A percentile compares a stretch with the other conserved stretches of the same genome.
phyloP scores from a whole-genome alignment of 768 basidiomycete genomes.

The Trametopsis cervina region DNA sequence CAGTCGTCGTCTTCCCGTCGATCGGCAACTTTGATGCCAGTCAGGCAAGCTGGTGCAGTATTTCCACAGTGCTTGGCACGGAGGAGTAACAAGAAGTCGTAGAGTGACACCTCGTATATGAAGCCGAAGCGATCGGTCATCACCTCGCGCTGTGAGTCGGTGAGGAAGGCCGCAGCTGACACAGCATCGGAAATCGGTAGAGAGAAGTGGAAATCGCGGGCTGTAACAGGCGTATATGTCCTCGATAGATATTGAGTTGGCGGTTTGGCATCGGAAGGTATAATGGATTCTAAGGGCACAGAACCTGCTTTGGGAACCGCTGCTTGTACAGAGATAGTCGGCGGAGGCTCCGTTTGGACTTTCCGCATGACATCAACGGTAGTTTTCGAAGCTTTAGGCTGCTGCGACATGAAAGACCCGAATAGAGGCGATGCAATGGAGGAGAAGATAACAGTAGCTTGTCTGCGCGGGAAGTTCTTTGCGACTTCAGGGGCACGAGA shows the following conservation, averaged over 20 bases:
- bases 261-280: constrained; percentile 72
- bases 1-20: constrained; percentile 73
- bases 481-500: neutral
- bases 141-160: constrained; percentile 46
- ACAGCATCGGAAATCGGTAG: constrained; percentile 56
- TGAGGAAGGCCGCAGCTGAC: constrained; percentile 39
- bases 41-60: constrained; percentile 77
- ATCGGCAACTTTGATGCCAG: constrained; percentile 84
- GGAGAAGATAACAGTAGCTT: constrained; percentile 16
- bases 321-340: constrained; percentile 12
- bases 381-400: constrained; percentile 27
- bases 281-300: constrained; percentile 77
- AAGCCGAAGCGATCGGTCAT: constrained; percentile 88
- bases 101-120: constrained; percentile 79
- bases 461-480: neutral
- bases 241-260: constrained; percentile 80
- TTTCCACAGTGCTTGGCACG: constrained; percentile 66
- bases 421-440: constrained; percentile 52
- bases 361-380: constrained; percentile 1
- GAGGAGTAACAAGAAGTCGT: constrained; percentile 71
- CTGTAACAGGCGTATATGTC: constrained; percentile 64
- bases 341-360: constrained; percentile 6
- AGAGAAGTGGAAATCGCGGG: constrained; percentile 68
- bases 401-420: constrained; percentile 49
- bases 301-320: constrained; percentile 25